Evolutionary conservation across 345 rosid genomes (phyloP).

Genomic region (Iberis pinnata): DNA sequence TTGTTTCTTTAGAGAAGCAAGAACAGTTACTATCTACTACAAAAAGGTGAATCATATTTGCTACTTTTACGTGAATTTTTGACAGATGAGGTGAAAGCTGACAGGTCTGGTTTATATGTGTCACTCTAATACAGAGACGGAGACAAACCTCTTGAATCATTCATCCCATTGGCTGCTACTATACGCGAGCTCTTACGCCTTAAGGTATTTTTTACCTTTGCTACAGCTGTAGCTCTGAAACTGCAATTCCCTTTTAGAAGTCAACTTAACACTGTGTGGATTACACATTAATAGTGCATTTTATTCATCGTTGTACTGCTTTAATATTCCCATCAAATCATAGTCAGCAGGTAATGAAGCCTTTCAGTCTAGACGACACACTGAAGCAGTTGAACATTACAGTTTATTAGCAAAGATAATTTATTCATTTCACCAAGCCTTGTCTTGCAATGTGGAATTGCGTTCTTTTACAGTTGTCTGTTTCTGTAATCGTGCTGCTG

Average conservation of each 20-base stretch:
- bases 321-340: conserved; percentile 11
- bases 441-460: conserved; percentile 70
- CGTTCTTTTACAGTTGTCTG: conserved; percentile 91
- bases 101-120: conserved; percentile 16
- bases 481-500: conserved; percentile 97
- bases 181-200: conserved; percentile 61
- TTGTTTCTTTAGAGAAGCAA: conserved; percentile 59
- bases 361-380: conserved; percentile 73
- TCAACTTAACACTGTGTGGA: conserved; percentile 2
- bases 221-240: conserved; percentile 3
- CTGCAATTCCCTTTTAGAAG: conserved; percentile 6
- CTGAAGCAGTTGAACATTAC: conserved; percentile 89
- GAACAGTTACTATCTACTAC: conserved; percentile 37
- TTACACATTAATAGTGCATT: not conserved
- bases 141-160: conserved; percentile 44
- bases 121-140: conserved; percentile 31
- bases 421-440: conserved; percentile 45
- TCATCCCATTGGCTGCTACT: conserved; percentile 51
- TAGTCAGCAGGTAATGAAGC: conserved; percentile 95
- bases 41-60: conserved; percentile 37
- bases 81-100: conserved; percentile 6
- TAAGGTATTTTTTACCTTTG: conserved; percentile 48
- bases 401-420: conserved; percentile 7
- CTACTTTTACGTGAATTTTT: conserved; percentile 1
- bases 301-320: conserved; percentile 7